Evolutionary conservation across 1,284 basidiomycete species (phyloP).

Genomic region (Microbotryum saponariae): DNA sequence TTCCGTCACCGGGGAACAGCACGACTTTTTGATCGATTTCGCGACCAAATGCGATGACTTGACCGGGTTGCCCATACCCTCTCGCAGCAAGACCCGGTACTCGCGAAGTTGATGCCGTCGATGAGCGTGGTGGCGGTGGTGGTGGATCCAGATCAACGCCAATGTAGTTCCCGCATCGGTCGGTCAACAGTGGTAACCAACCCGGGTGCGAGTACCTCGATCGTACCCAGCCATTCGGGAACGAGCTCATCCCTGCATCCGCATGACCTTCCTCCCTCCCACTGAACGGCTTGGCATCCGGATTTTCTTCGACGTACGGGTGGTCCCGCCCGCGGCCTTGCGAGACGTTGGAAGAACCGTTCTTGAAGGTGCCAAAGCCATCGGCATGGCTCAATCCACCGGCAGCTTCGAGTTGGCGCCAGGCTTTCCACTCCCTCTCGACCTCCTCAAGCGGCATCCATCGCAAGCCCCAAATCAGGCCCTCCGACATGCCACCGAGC

Average conservation of each 20-base stretch:
- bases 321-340: slow-evolving; percentile 9
- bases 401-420: slow-evolving; percentile 69
- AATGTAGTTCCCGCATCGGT: slow-evolving; percentile 92
- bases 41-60: slow-evolving; percentile 94
- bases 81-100: background rate
- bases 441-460: slow-evolving; percentile 67
- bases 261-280: background rate
- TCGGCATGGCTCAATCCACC: slow-evolving; percentile 10
- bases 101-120: background rate
- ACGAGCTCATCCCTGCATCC: slow-evolving; percentile 64
- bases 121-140: slow-evolving; percentile 19
- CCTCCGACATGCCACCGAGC: slow-evolving; percentile 20
- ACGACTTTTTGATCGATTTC: slow-evolving; percentile 98
- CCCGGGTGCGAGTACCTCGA: slow-evolving; percentile 84
- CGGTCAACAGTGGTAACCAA: slow-evolving; percentile 90
- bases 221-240: slow-evolving; percentile 86
- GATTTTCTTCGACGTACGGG: slow-evolving; percentile 43
- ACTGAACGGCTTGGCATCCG: slow-evolving; percentile 11
- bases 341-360: slow-evolving; percentile 1
- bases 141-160: slow-evolving; percentile 85
- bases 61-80: slow-evolving; percentile 61
- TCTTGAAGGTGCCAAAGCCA: slow-evolving; percentile 13
- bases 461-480: slow-evolving; percentile 37
- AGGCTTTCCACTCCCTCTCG: slow-evolving; percentile 84
- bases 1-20: slow-evolving; percentile 80